phyloP scores from a whole-genome alignment of 2,329 filamentous ascomycete genomes.

The Colletotrichum sp. region DNA sequence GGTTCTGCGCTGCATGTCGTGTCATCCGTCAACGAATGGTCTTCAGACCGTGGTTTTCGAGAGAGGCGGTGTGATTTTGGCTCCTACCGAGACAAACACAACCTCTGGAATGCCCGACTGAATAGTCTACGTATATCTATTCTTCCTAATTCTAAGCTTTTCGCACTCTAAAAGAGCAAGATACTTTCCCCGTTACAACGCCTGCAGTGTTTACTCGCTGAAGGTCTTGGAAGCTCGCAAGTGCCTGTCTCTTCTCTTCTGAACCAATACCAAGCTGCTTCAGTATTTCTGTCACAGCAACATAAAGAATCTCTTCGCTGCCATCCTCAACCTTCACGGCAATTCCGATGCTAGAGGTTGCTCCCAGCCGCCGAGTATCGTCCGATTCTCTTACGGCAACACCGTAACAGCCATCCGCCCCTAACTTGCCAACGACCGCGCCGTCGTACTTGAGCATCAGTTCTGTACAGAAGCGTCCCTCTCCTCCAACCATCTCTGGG shows the following conservation, averaged over 20 bases:
- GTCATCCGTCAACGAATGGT: neutral
- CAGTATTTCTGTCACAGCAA: neutral
- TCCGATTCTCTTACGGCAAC: rapidly evolving
- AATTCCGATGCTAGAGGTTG: neutral
- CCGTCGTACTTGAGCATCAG: neutral
- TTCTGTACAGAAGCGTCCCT: neutral
- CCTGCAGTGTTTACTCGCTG: neutral
- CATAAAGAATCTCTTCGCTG: neutral
- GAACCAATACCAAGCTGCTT: neutral
- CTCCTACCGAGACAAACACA: neutral
- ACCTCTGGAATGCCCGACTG: neutral
- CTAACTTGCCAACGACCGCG: neutral
- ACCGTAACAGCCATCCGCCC: neutral
- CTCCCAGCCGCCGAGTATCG: neutral
- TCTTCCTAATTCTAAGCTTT: neutral
- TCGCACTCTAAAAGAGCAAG: neutral
- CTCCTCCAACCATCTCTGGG: neutral
- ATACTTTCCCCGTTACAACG: neutral
- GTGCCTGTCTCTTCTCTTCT: neutral
- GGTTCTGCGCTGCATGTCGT: neutral
- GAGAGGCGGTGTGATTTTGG: neutral
- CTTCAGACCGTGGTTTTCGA: neutral
- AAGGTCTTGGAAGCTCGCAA: neutral
- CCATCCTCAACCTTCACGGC: neutral
- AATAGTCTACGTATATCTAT: rapidly evolving